Base-by-base conservation (phyloP, 2,329 filamentous ascomycete species). In the Xylaria hypoxylon region DNA sequence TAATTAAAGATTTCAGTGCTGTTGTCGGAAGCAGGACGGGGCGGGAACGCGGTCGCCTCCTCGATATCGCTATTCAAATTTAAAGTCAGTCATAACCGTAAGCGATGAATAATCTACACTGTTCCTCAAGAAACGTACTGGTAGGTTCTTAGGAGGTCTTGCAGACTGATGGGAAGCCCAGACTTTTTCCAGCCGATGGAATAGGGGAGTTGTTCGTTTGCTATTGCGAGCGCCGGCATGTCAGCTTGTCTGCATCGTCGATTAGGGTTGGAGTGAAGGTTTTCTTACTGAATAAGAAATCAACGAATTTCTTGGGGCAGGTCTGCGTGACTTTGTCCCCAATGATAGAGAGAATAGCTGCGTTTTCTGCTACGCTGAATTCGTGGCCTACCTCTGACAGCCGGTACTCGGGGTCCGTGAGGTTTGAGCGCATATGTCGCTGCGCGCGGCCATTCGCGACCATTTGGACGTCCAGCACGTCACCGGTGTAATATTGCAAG, bases 301-400 rank as follows among this genome's bases (percentile, higher is more conserved):
- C 78, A 0, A 84, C 77, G 22, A 79, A 68, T 1, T 67, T 69
- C 62, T 78, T 76, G 3, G 79, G 73, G 3, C 83, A 83, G 0
- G 79, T 83, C 0, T 76, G 79, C 4, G 73, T 62, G 0, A 71
- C 66, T 8, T 80, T 76, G 67, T 85, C 79, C 0, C 85, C 85
- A 40, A 87, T 81, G 0, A 79, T 80, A 11, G 85, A 76, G 8
- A 86, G 77, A 1, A 81, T 80, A 6, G 84, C 84, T 1, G 81
- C 78, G 0, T 83, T 72, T 76, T 87, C 85, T 4, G 83, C 84
- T 0, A 83, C 70, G 62, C 80, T 83, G 67, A 86, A 86, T 6
- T 75, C 61, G 64, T 82, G 78, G 1, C 76, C 80, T 0, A 74
- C 72, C 0, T 75, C 68, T 0, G 80, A 81, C 73, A 87, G 82